phyloP scores from a whole-genome alignment of 2,329 filamentous ascomycete genomes.

The Pseudocercospora vitis region DNA sequence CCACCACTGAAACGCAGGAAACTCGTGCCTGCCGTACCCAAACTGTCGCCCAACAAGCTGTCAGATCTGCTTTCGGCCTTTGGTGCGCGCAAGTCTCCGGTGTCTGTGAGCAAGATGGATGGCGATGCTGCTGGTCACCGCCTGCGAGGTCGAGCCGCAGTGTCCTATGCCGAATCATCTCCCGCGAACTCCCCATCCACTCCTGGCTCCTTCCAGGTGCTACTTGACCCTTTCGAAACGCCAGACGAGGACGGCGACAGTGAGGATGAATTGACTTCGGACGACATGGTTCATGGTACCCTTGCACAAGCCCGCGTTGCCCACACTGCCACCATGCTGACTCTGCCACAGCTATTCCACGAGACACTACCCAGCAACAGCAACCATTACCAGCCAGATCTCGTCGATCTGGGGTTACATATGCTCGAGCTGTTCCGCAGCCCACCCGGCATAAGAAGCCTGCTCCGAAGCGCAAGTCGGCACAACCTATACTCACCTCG shows the following conservation, averaged over 20 bases:
- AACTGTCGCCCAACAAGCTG: slow-evolving; percentile 19
- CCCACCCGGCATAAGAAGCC: slow-evolving; percentile 15
- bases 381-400: slow-evolving; percentile 30
- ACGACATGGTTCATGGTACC: slow-evolving; percentile 28
- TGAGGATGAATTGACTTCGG: slow-evolving; percentile 28
- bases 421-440: slow-evolving; percentile 18
- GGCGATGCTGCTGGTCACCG: slow-evolving; percentile 19
- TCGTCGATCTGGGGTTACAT: slow-evolving; percentile 28
- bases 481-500: slow-evolving; percentile 20
- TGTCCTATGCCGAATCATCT: slow-evolving; percentile 30
- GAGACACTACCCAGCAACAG: slow-evolving; percentile 4
- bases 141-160: slow-evolving; percentile 16
- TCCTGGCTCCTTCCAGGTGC: slow-evolving; percentile 17
- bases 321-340: not conserved
- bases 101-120: slow-evolving; percentile 31
- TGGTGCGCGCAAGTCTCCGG: slow-evolving; percentile 29
- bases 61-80: slow-evolving; percentile 33
- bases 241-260: slow-evolving; percentile 17
- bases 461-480: slow-evolving; percentile 15
- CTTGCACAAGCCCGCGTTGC: not conserved
- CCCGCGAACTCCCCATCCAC: slow-evolving; percentile 16
- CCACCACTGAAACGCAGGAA: slow-evolving; percentile 29
- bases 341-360: slow-evolving; percentile 12
- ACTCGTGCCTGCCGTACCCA: slow-evolving; percentile 19
- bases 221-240: not conserved